A percentile compares a stretch with the other conserved stretches of the same genome.
phyloP scores from a whole-genome alignment of 1,284 basidiomycete genomes.

The Malassezia sympodialis region DNA sequence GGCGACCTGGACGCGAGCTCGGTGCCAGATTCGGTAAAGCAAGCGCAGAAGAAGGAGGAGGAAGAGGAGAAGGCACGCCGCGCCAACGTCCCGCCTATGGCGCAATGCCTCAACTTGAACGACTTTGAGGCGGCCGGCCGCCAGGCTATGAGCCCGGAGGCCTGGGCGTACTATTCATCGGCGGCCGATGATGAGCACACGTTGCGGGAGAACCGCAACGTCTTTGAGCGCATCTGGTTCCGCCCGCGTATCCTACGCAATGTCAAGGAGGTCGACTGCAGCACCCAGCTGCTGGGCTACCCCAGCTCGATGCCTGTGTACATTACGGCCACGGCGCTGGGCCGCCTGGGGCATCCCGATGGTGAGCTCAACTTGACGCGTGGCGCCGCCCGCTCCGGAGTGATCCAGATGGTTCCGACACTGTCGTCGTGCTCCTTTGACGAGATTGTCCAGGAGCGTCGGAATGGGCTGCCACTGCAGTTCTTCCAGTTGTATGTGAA shows the following conservation, averaged over 20 bases:
- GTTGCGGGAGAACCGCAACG: constrained; percentile 70
- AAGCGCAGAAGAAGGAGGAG: constrained; percentile 19
- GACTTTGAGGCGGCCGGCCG: constrained; percentile 63
- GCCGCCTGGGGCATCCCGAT: constrained; percentile 81
- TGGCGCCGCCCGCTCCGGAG: constrained; percentile 61
- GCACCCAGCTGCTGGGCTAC: constrained; percentile 22
- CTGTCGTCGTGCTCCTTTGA: constrained; percentile 51
- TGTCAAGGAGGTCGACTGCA: constrained; percentile 67
- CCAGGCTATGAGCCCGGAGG: constrained; percentile 36
- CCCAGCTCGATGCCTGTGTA: constrained; percentile 51
- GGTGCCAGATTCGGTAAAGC: constrained; percentile 23
- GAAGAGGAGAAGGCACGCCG: constrained; percentile 16
- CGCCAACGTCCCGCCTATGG: constrained; percentile 55
- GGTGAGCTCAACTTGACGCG: constrained; percentile 79
- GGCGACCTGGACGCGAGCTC: constrained; percentile 36
- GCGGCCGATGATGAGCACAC: constrained; percentile 54
- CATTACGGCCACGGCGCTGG: constrained; percentile 73
- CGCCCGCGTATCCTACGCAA: constrained; percentile 75
- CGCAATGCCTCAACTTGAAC: constrained; percentile 72
- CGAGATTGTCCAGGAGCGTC: constrained; percentile 58
- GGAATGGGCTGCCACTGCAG: constrained; percentile 52
- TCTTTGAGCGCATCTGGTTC: constrained; percentile 90
- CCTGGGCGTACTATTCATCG: constrained; percentile 48
- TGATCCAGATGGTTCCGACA: constrained; percentile 59
- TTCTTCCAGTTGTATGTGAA: constrained; percentile 66